phyloP scores from a whole-genome alignment of 2,329 filamentous ascomycete species.

The Eutypella sp. region DNA sequence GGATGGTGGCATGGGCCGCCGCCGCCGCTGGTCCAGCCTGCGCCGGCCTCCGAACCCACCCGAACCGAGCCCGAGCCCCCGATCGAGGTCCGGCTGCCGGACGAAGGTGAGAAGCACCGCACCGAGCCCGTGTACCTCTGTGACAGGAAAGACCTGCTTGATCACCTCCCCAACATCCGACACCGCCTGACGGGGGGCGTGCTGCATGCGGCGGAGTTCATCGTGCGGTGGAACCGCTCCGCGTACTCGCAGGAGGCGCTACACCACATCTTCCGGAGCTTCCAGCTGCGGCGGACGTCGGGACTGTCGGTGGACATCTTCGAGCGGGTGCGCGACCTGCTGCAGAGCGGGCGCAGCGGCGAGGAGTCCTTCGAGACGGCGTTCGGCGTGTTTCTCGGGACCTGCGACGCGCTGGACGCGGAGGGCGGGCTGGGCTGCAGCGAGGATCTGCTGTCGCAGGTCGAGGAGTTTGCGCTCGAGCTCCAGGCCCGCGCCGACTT shows the following conservation, averaged over 20 bases:
- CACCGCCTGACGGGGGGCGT: conserved; percentile 6
- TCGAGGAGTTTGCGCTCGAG: conserved; percentile 11
- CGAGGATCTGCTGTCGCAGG: conserved; percentile 11
- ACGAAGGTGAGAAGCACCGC: too few relatives aligned
- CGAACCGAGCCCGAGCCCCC: neutral
- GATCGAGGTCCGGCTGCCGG: neutral
- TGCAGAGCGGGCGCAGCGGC: conserved; percentile 1
- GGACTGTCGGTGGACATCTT: conserved; percentile 9
- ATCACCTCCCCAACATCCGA: conserved; percentile 10
- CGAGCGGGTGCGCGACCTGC: conserved; percentile 8
- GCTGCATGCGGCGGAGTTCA: conserved; percentile 1
- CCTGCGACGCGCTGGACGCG: conserved; percentile 10
- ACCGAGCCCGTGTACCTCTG: conserved; percentile 4
- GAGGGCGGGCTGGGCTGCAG: conserved; percentile 13
- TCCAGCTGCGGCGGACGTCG: conserved; percentile 6
- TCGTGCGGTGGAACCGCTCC: conserved; percentile 3
- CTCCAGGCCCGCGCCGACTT: conserved; percentile 8
- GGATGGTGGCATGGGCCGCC: too few relatives aligned
- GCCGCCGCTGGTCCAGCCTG: too few relatives aligned
- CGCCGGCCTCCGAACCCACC: too few relatives aligned
- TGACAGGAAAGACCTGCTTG: conserved; percentile 8
- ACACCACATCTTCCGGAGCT: conserved; percentile 6
- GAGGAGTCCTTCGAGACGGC: neutral
- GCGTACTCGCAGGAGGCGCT: conserved; percentile 4
- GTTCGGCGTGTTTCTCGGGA: conserved; percentile 7